These are phyloP conservation scores for Colletotrichum eremochloae DNA, from an alignment of 2,329 filamentous ascomycete species.

Conservation along the genomic window DNA sequence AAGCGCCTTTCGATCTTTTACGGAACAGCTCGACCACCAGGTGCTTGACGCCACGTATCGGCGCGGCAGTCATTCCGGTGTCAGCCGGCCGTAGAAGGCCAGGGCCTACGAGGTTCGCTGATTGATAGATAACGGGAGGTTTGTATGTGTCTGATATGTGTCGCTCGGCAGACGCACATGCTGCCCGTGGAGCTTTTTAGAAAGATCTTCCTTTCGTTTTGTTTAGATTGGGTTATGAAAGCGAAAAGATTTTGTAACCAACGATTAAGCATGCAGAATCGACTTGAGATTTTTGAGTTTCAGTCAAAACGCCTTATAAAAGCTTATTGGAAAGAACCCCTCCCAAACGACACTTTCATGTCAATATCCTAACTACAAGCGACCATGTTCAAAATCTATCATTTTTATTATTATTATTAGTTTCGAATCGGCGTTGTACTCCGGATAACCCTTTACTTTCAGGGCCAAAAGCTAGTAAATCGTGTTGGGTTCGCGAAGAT, in stretches of 20 bases:
- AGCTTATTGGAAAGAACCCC: neutral
- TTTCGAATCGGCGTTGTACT: neutral
- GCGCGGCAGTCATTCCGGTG: neutral
- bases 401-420: neutral
- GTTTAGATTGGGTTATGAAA: too few species aligned
- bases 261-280: neutral
- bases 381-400: neutral
- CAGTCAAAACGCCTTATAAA: neutral
- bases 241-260: neutral
- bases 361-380: neutral
- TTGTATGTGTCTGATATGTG: neutral
- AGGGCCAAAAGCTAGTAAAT: too few species aligned
- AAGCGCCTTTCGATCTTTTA: neutral
- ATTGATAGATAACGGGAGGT: neutral
- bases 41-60: neutral
- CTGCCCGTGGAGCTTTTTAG: constrained; percentile 1
- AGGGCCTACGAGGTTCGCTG: neutral
- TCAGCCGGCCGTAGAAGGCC: neutral
- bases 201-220: neutral
- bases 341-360: neutral
- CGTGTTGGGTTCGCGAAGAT: too few species aligned
- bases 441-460: neutral
- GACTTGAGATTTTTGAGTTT: too few species aligned
- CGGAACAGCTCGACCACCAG: neutral
- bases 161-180: constrained; percentile 19